Percentiles rank a stretch among this genome's conserved stretches.
These are phyloP conservation scores for Ogataea pilisensis DNA, from an alignment of 805 yeast species.

Conservation along the genomic window DNA sequence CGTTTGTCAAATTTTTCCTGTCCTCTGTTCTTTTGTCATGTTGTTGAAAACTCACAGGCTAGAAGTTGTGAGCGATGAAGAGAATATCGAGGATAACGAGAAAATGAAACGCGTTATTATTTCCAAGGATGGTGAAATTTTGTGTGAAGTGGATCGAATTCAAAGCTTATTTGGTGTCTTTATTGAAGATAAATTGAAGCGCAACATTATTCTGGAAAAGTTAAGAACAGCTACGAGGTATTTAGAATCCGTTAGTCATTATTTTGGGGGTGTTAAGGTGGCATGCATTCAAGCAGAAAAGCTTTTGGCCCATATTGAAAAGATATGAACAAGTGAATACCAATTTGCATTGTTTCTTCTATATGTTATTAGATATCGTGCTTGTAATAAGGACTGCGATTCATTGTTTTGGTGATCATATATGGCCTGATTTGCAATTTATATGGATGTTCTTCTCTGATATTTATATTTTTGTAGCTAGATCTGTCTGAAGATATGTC, in stretches of 20 bases:
- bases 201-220: slow-evolving; percentile 14
- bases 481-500: not conserved
- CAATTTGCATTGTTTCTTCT: no score
- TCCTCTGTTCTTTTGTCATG: slow-evolving; percentile 28
- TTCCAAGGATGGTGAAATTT: slow-evolving; percentile 3
- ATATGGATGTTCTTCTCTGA: no score
- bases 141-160: slow-evolving; percentile 8
- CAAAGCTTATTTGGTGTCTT: slow-evolving; percentile 4
- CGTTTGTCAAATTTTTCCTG: slow-evolving; percentile 29
- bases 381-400: no score
- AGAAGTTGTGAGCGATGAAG: slow-evolving; percentile 3
- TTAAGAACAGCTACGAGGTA: slow-evolving; percentile 17
- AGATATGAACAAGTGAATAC: not conserved
- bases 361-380: no score
- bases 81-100: not conserved
- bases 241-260: slow-evolving; percentile 17
- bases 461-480: no score
- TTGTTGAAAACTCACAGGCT: slow-evolving; percentile 9
- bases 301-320: slow-evolving; percentile 13
- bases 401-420: no score
- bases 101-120: slow-evolving; percentile 3
- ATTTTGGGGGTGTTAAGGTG: slow-evolving; percentile 17
- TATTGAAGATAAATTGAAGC: slow-evolving; percentile 6
- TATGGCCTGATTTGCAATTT: no score
- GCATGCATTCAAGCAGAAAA: slow-evolving; percentile 19